Conservation (phyloP, 768 basidiomycete genomes). For the Gyrodon lividus region DNA sequence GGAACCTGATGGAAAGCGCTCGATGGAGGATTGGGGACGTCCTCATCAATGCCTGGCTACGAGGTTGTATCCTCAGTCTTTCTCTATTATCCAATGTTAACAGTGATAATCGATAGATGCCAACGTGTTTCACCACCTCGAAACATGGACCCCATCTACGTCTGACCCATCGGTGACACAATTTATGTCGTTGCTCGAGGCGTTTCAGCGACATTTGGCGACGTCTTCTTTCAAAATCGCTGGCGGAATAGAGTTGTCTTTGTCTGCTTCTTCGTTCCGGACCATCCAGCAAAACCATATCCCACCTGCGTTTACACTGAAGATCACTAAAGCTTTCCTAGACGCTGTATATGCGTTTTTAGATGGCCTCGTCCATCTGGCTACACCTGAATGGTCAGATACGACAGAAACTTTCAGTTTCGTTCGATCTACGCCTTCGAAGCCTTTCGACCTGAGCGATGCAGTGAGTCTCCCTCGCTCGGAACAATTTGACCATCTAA, state of each 20-base stretch:
- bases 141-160: constrained; percentile 76
- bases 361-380: constrained; percentile 81
- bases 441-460: constrained; percentile 55
- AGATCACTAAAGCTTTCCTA: constrained; percentile 82
- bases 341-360: constrained; percentile 84
- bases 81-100: constrained; percentile 4
- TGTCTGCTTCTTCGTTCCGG: constrained; percentile 46
- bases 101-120: constrained; percentile 57
- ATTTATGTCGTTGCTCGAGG: constrained; percentile 74
- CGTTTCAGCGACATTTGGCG: constrained; percentile 77
- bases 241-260: constrained; percentile 63
- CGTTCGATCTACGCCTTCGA: constrained; percentile 23
- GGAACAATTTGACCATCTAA: neutral
- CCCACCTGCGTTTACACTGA: constrained; percentile 60
- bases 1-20: constrained; percentile 72
- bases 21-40: constrained; percentile 89
- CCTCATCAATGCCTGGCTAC: constrained; percentile 74
- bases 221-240: constrained; percentile 79
- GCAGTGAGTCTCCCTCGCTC: constrained; percentile 42
- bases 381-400: constrained; percentile 62
- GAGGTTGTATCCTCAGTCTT: constrained; percentile 51
- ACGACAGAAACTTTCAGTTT: constrained; percentile 7
- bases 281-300: constrained; percentile 60
- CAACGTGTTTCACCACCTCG: constrained; percentile 75
- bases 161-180: constrained; percentile 65